These are phyloP conservation scores for Albugo candida DNA, from an alignment of 352 stramenopile species.

Conservation along the genomic window DNA sequence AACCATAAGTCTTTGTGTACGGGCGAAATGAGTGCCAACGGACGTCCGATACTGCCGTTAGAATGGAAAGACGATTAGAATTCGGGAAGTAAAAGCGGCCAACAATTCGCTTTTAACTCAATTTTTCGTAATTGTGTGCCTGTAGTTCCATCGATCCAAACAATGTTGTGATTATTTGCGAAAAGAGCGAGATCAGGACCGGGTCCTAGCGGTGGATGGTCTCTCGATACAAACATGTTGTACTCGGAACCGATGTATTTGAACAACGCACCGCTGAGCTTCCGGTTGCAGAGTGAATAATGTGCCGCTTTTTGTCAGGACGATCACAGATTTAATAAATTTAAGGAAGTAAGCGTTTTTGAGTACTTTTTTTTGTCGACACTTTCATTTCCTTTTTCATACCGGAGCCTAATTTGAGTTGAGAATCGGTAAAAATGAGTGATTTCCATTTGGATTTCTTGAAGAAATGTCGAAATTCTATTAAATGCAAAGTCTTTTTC, in stretches of 20 bases:
- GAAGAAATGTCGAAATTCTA: slow-evolving; percentile 42
- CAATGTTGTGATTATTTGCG: slow-evolving; percentile 29
- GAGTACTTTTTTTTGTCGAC: slow-evolving; percentile 36
- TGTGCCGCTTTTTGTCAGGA: slow-evolving; percentile 53
- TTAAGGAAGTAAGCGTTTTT: slow-evolving; percentile 56
- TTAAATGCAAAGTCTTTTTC: slow-evolving; percentile 43
- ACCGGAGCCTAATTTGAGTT: slow-evolving; percentile 18
- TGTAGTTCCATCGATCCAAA: slow-evolving; percentile 56
- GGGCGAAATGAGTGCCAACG: slow-evolving; percentile 33
- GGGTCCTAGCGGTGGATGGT: slow-evolving; percentile 48
- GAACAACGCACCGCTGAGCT: slow-evolving; percentile 38
- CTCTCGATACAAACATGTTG: slow-evolving; percentile 52
- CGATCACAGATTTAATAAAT: slow-evolving; percentile 67
- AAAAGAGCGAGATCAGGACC: slow-evolving; percentile 51
- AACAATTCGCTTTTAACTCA: slow-evolving; percentile 12
- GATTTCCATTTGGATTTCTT: slow-evolving; percentile 44
- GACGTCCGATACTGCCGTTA: slow-evolving; percentile 27
- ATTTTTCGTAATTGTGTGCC: slow-evolving; percentile 23
- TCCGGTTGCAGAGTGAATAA: slow-evolving; percentile 64
- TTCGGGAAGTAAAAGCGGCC: slow-evolving; percentile 55
- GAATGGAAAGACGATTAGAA: slow-evolving; percentile 49
- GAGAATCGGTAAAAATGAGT: slow-evolving; percentile 25
- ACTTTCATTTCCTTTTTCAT: slow-evolving; percentile 30
- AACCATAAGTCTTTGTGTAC: no score
- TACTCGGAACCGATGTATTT: slow-evolving; percentile 44